Evolutionary conservation across 768 basidiomycete species (phyloP).

Genomic region (Pisolithus sp.): DNA sequence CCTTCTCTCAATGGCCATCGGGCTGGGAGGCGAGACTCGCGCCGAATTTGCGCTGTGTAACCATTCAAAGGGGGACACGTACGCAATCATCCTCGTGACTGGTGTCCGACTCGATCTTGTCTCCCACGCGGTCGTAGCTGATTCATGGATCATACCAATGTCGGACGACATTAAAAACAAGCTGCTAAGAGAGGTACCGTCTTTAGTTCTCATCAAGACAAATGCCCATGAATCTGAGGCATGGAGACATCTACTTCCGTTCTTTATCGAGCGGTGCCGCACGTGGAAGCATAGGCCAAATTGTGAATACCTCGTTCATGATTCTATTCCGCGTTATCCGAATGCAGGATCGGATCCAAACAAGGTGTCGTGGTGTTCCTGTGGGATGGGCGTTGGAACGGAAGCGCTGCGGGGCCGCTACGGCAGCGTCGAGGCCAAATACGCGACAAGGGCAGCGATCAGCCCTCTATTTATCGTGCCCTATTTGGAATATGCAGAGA

Average conservation of each 20-base stretch:
- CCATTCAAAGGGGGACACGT: constrained; percentile 7
- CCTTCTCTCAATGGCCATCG: constrained; percentile 22
- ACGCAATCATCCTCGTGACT: constrained; percentile 43
- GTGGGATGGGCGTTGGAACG: constrained; percentile 45
- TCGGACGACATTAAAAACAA: constrained; percentile 6
- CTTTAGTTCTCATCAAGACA: constrained; percentile 9
- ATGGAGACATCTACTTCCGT: constrained; percentile 46
- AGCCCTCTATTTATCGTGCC: constrained; percentile 48
- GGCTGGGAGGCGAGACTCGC: constrained; percentile 13
- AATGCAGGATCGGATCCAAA: constrained; percentile 23
- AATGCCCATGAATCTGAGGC: constrained; percentile 12
- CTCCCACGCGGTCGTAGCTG: constrained; percentile 45
- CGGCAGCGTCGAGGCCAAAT: constrained; percentile 32
- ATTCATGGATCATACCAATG: constrained; percentile 42
- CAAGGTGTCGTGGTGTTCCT: constrained; percentile 43
- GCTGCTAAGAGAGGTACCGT: constrained; percentile 5
- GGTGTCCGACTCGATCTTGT: constrained; percentile 41
- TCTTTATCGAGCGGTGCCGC: constrained; percentile 43
- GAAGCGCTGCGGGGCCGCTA: constrained; percentile 33
- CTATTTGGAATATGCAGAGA: constrained; percentile 37
- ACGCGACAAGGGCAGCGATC: constrained; percentile 44
- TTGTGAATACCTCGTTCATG: constrained; percentile 38
- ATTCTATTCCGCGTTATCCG: constrained; percentile 29
- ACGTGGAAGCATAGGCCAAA: constrained; percentile 37
- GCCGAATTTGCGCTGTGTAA: constrained; percentile 17